These are phyloP conservation scores for Lodderomyces orthopsilosis DNA, from an alignment of 1,139 yeast genomes.

Conservation along the genomic window DNA sequence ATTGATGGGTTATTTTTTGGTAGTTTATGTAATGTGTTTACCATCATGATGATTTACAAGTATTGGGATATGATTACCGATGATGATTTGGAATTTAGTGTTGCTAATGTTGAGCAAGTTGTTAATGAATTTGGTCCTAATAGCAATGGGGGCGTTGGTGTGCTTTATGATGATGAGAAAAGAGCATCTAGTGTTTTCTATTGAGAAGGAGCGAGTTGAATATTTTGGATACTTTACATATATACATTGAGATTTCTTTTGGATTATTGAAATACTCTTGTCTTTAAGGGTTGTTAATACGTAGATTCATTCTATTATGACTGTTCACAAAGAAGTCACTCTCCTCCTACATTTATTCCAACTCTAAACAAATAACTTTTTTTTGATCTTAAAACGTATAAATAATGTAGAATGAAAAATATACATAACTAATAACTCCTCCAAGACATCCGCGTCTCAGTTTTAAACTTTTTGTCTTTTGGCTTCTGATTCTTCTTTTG, in stretches of 20 bases:
- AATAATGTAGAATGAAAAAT: not conserved
- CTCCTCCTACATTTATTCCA: too few relatives aligned
- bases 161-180: constrained; percentile 27
- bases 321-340: too few relatives aligned
- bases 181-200: constrained; percentile 29
- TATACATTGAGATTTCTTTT: too few relatives aligned
- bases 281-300: too few relatives aligned
- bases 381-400: not conserved
- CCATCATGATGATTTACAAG: constrained; percentile 92
- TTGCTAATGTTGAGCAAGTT: constrained; percentile 48
- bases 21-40: constrained; percentile 71
- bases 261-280: too few relatives aligned
- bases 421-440: not conserved
- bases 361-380: too few relatives aligned
- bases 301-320: too few relatives aligned
- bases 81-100: constrained; percentile 92
- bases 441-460: too few relatives aligned
- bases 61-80: constrained; percentile 97
- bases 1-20: constrained; percentile 89
- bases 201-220: too few relatives aligned
- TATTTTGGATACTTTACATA: too few relatives aligned
- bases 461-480: constrained; percentile 31
- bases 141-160: constrained; percentile 11
- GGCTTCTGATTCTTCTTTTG: constrained; percentile 29
- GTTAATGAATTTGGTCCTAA: constrained; percentile 12